A percentile compares a stretch with the other conserved stretches of the same genome.
phyloP scores from a whole-genome alignment of 495 filamentous ascomycete species.

The Aspergillus wentii region DNA sequence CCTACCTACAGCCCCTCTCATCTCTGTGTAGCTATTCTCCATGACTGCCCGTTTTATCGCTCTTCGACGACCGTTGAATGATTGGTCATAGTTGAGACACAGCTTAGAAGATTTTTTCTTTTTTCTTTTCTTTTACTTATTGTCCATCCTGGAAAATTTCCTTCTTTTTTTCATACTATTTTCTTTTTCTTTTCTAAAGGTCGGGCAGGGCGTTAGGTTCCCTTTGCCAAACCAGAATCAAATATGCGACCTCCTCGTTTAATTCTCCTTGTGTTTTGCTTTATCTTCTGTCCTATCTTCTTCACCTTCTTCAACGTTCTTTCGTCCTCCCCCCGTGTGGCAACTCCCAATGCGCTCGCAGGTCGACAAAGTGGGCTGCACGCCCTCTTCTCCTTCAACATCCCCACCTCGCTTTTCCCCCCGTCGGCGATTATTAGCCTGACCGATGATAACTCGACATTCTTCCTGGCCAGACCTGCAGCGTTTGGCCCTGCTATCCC shows the following conservation, averaged over 20 bases:
- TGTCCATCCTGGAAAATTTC: too few species aligned
- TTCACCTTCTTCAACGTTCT: constrained; percentile 47
- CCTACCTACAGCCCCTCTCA: constrained; percentile 5
- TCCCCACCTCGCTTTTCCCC: constrained; percentile 78
- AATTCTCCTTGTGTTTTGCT: constrained; percentile 46
- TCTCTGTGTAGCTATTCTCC: constrained; percentile 24
- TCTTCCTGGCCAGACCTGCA: constrained; percentile 88
- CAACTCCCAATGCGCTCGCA: constrained; percentile 35
- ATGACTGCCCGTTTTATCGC: constrained; percentile 30
- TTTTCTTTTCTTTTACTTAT: constrained; percentile 6
- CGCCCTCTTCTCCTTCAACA: constrained; percentile 59
- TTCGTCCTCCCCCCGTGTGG: constrained; percentile 34
- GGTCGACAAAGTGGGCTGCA: constrained; percentile 41
- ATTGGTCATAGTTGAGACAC: constrained; percentile 30
- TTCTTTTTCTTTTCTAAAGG: too few species aligned
- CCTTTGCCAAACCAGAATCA: constrained; percentile 5
- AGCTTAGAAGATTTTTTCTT: constrained; percentile 17
- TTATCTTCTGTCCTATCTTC: constrained; percentile 50
- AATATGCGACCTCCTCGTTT: constrained; percentile 54
- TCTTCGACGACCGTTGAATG: constrained; percentile 31
- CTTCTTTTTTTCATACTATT: too few species aligned
- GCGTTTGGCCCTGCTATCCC: constrained; percentile 86
- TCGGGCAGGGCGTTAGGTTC: too few species aligned
- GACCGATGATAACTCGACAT: constrained; percentile 96
- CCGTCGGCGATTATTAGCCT: constrained; percentile 92